Conservation (phyloP, 192 early-diverging fungal species). For the Backusella australiensis region DNA sequence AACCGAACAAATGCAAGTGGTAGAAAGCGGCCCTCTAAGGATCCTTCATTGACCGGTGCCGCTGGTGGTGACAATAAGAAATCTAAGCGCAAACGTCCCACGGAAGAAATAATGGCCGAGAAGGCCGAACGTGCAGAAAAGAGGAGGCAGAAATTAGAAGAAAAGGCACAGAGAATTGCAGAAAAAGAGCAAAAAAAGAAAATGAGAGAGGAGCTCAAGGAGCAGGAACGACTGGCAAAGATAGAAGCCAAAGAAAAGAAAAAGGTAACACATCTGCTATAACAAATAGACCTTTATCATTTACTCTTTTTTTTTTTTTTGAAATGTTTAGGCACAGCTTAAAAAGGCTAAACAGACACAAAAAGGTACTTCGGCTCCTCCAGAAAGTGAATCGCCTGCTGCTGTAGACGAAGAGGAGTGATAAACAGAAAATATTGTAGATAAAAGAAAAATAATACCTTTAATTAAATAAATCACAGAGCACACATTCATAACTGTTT, state of each 20-base stretch:
- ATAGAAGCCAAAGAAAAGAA: constrained; percentile 46
- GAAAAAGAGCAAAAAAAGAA: constrained; percentile 47
- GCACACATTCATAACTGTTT: not conserved
- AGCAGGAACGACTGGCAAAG: constrained; percentile 42
- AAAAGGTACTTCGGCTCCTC: not conserved
- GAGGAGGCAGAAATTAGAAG: constrained; percentile 49
- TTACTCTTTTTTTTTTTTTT: too few species aligned
- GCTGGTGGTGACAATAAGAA: constrained; percentile 28
- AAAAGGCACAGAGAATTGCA: constrained; percentile 41
- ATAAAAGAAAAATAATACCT: not conserved
- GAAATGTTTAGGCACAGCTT: not conserved
- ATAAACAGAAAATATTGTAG: not conserved
- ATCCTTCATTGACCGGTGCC: constrained; percentile 17
- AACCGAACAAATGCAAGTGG: constrained; percentile 36
- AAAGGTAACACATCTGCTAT: not conserved
- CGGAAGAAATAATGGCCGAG: constrained; percentile 31
- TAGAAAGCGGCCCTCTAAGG: constrained; percentile 32
- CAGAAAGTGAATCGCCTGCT: not conserved
- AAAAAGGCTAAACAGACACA: not conserved
- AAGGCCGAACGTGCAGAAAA: constrained; percentile 42
- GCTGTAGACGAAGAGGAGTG: not conserved
- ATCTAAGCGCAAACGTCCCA: constrained; percentile 24
- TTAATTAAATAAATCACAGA: not conserved
- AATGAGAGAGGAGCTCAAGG: constrained; percentile 42
- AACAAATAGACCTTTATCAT: too few species aligned